phyloP scores from a whole-genome alignment of 2,329 filamentous ascomycete genomes.

The Aspergillus intermedius region DNA sequence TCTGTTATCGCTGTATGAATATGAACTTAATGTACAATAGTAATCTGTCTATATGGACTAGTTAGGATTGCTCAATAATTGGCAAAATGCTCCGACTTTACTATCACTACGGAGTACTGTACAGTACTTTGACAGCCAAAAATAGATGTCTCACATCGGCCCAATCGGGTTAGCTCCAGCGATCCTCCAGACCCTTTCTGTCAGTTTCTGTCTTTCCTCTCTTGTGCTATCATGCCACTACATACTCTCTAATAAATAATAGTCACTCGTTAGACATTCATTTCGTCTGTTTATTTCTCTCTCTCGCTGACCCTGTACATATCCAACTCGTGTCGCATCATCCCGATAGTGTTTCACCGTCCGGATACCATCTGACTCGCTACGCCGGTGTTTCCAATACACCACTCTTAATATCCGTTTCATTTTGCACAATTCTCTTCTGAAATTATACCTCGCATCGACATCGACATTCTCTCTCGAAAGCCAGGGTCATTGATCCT shows the following conservation, averaged over 20 bases:
- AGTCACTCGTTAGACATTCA: conserved; percentile 1
- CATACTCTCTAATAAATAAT: too few relatives aligned
- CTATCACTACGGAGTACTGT: neutral
- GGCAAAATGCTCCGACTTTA: neutral
- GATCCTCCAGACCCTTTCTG: conserved; percentile 1
- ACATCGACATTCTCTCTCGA: too few relatives aligned
- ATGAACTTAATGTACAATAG: neutral
- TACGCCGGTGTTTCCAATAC: neutral
- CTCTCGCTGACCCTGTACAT: conserved; percentile 6
- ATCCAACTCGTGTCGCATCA: conserved; percentile 2
- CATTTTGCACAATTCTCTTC: neutral
- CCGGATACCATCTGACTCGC: neutral
- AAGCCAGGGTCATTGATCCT: too few relatives aligned
- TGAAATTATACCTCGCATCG: too few relatives aligned
- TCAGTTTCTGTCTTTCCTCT: conserved; percentile 6
- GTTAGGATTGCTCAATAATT: too few relatives aligned
- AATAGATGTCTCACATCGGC: conserved; percentile 19
- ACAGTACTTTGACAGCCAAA: conserved; percentile 6
- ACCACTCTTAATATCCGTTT: neutral
- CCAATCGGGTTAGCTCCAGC: conserved; percentile 3
- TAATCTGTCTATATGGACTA: too few relatives aligned
- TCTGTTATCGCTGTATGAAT: neutral
- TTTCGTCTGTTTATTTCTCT: conserved; percentile 2
- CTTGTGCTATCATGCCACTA: conserved; percentile 2
- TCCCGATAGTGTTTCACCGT: conserved; percentile 13